Conservation (phyloP, 2,329 filamentous ascomycete genomes). For the Clarireedia hainanense region DNA sequence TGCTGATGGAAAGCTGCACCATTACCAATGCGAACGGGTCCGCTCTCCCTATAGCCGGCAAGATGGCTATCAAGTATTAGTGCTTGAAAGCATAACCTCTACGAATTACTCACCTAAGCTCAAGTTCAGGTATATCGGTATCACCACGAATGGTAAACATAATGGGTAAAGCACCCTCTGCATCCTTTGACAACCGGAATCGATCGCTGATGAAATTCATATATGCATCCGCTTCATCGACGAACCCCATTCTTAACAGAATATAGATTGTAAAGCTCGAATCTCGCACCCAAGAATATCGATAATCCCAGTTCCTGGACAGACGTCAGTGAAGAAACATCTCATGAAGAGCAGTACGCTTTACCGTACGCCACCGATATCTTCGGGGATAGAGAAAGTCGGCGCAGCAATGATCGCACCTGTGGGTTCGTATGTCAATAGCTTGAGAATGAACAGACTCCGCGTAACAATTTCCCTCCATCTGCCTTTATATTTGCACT, state of each 20-base stretch:
- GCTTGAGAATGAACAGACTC: conserved; percentile 66
- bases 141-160: conserved; percentile 76
- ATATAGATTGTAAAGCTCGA: conserved; percentile 74
- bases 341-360: conserved; percentile 3
- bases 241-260: conserved; percentile 67
- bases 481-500: conserved; percentile 62
- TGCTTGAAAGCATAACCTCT: background rate
- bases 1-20: conserved; percentile 70
- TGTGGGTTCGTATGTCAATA: conserved; percentile 71
- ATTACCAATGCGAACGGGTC: conserved; percentile 69
- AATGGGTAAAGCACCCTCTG: conserved; percentile 60
- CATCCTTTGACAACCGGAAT: conserved; percentile 51
- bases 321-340: conserved; percentile 2
- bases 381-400: conserved; percentile 70
- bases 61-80: conserved; percentile 41
- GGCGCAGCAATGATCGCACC: conserved; percentile 71
- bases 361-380: conserved; percentile 54
- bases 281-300: conserved; percentile 73
- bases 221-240: conserved; percentile 67
- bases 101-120: conserved; percentile 38
- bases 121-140: conserved; percentile 64
- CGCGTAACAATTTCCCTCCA: conserved; percentile 66
- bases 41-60: conserved; percentile 63
- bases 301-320: conserved; percentile 57
- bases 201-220: conserved; percentile 71